Evolutionary conservation across 1,139 yeast species (phyloP).

Genomic region (Debaryomyces singareniensis): DNA sequence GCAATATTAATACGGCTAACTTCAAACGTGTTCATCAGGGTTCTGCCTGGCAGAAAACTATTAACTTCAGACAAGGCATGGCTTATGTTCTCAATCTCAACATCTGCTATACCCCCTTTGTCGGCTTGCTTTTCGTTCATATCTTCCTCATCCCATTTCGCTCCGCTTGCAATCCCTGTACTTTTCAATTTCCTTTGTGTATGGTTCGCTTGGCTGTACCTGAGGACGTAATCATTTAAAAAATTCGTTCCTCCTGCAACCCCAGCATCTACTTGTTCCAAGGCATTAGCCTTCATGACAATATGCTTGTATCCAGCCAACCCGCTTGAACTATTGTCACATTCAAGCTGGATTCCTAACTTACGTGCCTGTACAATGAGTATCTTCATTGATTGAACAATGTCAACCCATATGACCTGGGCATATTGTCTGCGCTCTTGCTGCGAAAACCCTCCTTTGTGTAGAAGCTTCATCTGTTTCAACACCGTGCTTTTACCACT

Average conservation of each 20-base stretch:
- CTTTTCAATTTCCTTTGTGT: conserved; percentile 45
- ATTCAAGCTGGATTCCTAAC: conserved; percentile 52
- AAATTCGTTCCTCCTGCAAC: conserved; percentile 64
- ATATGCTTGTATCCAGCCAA: conserved; percentile 42
- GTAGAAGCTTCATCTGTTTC: conserved; percentile 82
- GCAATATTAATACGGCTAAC: conserved; percentile 47
- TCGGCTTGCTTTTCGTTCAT: conserved; percentile 3
- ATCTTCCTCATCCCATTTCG: conserved; percentile 30
- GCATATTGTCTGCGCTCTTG: conserved; percentile 78
- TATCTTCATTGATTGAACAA: conserved; percentile 82
- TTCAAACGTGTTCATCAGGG: conserved; percentile 1
- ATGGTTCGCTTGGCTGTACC: conserved; percentile 52
- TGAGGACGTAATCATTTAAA: conserved; percentile 57
- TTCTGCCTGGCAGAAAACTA: background rate
- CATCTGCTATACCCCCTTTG: conserved; percentile 3
- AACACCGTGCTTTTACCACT: conserved; percentile 95
- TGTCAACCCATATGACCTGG: conserved; percentile 93
- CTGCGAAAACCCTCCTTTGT: conserved; percentile 77
- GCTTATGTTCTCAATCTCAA: conserved; percentile 6
- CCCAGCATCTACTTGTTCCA: conserved; percentile 58
- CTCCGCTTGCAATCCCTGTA: conserved; percentile 48
- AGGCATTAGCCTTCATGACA: conserved; percentile 50
- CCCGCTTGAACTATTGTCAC: conserved; percentile 48
- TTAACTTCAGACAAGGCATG: conserved; percentile 7
- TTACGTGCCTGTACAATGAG: conserved; percentile 68